Base-by-base conservation (phyloP, 2,329 filamentous ascomycete genomes). In the Fusarium buxicola region DNA sequence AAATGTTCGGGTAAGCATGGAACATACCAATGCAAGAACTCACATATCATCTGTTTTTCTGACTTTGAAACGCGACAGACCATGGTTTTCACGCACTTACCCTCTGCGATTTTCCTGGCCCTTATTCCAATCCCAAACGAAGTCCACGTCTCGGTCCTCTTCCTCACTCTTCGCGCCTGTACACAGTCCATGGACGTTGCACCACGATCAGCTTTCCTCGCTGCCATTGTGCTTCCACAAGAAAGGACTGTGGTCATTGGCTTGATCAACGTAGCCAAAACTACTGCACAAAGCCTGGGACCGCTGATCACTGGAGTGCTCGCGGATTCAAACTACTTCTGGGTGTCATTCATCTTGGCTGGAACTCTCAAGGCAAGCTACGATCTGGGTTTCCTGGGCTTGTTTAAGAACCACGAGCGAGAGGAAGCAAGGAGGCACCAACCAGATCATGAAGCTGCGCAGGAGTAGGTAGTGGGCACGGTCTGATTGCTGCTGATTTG, bases 1-100 rank as follows among this genome's bases (percentile, higher is more conserved):
- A 7, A 85, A 92, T 31, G 83, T 92, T 39, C 87, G 88, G 63
- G 85, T 89, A 55, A 79, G 86, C 18, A 66, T 60, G 21, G 21
- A 21, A 21, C 21, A 21, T 4, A 21, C 3, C 9, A 4, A 4
- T 8, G 3, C 3, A 7, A 7, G 3, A 11, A 2, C 61, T 66
- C 61, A 21, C 56, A 12, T 10, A 12, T n/a, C 7, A 11, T 3
- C 25, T n/a, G 12, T 11, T 3, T 30, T 21, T 57, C 38, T 54
- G 7, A 52, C 25, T 0, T 15, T 3, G 8, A n/a, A 1, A 5
- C 5, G 15, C n/a, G 13, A 1, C 59, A 87, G 80, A 91, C 89
- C 2, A 92, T 92, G 89, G 88, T 90, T 8, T 90, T 91, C 69
- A 91, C 89, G 0, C 89, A 92, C 66, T 78, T 92, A 1, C 90